Conservation (phyloP, 371 early-diverging fungal species). For the Mucor mucedo region DNA sequence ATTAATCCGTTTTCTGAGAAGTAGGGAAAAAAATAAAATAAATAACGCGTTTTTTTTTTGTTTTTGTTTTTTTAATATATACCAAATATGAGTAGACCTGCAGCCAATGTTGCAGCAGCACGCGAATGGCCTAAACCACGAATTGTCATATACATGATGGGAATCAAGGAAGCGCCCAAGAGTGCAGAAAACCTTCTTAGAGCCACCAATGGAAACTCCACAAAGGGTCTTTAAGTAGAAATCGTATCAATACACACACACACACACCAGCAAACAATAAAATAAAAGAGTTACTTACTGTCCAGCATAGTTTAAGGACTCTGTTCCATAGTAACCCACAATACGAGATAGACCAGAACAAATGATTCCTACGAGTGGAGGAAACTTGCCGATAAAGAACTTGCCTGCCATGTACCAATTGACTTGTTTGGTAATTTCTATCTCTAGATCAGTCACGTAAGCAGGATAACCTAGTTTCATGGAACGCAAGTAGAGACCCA, state of each 20-base stretch:
- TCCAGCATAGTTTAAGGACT: slow-evolving; percentile 84
- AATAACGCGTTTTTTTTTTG: background rate
- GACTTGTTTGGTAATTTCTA: slow-evolving; percentile 37
- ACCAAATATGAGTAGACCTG: slow-evolving; percentile 42
- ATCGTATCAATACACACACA: too few relatives aligned
- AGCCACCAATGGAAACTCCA: slow-evolving; percentile 30
- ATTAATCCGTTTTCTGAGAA: slow-evolving; percentile 38
- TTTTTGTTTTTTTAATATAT: slow-evolving; percentile 2
- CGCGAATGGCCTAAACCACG: slow-evolving; percentile 34
- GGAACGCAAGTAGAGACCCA: slow-evolving; percentile 16
- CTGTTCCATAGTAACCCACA: slow-evolving; percentile 84
- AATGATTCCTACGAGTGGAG: slow-evolving; percentile 85
- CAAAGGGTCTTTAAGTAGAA: slow-evolving; percentile 20
- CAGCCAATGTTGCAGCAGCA: slow-evolving; percentile 35
- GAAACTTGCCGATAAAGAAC: slow-evolving; percentile 47
- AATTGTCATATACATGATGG: slow-evolving; percentile 38
- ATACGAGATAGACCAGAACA: slow-evolving; percentile 74
- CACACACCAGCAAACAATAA: background rate
- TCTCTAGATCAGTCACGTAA: slow-evolving; percentile 26
- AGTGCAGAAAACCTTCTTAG: slow-evolving; percentile 35
- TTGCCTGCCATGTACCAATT: slow-evolving; percentile 49
- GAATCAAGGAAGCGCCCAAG: slow-evolving; percentile 34
- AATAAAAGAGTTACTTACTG: slow-evolving; percentile 48
- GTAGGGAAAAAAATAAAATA: background rate
- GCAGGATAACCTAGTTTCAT: slow-evolving; percentile 17